phyloP scores from a whole-genome alignment of 441 rosid species.

The Gossypium schwendimanii region DNA sequence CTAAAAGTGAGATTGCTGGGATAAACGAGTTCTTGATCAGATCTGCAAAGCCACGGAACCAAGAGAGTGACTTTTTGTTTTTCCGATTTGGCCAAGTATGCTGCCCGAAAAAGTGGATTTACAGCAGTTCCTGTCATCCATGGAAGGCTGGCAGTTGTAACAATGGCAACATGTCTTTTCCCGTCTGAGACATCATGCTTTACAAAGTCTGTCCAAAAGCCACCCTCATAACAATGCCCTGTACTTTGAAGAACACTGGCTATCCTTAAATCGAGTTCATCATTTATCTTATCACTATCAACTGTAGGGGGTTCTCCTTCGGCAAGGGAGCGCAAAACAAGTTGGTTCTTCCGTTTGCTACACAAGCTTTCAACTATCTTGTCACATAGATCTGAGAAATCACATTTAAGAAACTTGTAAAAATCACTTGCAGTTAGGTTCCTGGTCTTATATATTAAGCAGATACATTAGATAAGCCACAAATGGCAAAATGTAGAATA shows the following conservation, averaged over 20 bases:
- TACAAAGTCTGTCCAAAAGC: slow-evolving; percentile 64
- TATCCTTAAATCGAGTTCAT: slow-evolving; percentile 72
- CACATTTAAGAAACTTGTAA: slow-evolving; percentile 12
- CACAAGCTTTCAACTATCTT: slow-evolving; percentile 80
- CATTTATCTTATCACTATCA: slow-evolving; percentile 50
- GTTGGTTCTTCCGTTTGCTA: slow-evolving; percentile 70
- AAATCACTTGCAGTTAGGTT: slow-evolving; percentile 6
- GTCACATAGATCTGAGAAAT: slow-evolving; percentile 70
- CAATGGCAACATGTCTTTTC: slow-evolving; percentile 86
- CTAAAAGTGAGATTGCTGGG: slow-evolving; percentile 72
- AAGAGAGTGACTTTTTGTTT: slow-evolving; percentile 79
- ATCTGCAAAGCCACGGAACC: slow-evolving; percentile 94
- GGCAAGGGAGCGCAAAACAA: slow-evolving; percentile 44
- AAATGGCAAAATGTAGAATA: not conserved
- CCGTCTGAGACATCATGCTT: slow-evolving; percentile 46
- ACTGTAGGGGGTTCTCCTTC: slow-evolving; percentile 50
- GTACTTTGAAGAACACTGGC: slow-evolving; percentile 95
- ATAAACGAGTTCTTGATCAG: slow-evolving; percentile 92
- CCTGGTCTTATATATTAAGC: not conserved
- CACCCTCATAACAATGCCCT: slow-evolving; percentile 86
- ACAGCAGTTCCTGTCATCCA: slow-evolving; percentile 99
- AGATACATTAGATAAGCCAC: not conserved
- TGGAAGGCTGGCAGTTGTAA: slow-evolving; percentile 96
- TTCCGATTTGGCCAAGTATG: slow-evolving; percentile 72
- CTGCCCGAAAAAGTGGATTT: slow-evolving; percentile 96